Evolutionary conservation across 139 green algal genomes (phyloP).

Genomic region (Chlamydomonas incerta): DNA sequence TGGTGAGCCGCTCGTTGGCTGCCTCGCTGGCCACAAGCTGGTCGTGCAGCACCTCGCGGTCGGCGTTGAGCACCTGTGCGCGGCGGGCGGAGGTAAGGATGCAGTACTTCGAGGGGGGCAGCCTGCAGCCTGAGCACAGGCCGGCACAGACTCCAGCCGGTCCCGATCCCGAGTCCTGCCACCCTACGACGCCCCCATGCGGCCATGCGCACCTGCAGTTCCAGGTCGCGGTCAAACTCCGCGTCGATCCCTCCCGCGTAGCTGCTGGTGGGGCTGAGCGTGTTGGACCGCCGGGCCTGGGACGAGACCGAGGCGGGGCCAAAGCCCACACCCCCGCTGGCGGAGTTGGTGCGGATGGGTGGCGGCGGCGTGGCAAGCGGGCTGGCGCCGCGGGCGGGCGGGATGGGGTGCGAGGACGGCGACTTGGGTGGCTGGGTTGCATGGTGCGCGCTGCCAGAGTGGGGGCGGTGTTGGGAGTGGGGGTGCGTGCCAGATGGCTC

Average conservation of each 20-base stretch:
- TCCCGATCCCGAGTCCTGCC: no score
- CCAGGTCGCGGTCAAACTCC: constrained; percentile 22
- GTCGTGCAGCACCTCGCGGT: constrained; percentile 43
- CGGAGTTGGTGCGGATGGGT: no score
- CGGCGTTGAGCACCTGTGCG: constrained; percentile 23
- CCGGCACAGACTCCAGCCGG: no score
- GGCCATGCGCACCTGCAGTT: neutral
- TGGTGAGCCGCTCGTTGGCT: constrained; percentile 30
- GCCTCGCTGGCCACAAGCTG: constrained; percentile 39
- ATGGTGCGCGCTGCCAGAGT: no score
- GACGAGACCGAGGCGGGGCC: constrained; percentile 2
- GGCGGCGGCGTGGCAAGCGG: neutral
- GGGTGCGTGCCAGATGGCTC: neutral
- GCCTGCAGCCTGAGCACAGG: no score
- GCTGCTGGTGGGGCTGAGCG: neutral
- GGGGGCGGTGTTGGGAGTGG: neutral
- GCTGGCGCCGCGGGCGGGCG: neutral
- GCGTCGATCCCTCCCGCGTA: neutral
- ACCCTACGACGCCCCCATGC: no score
- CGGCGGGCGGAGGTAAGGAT: neutral
- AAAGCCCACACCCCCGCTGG: neutral
- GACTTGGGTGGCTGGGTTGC: neutral
- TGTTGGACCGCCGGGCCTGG: neutral
- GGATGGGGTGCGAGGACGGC: neutral
- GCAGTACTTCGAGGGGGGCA: no score